Base-by-base conservation (phyloP, 192 early-diverging fungal genomes). In the Mortierella claussenii region DNA sequence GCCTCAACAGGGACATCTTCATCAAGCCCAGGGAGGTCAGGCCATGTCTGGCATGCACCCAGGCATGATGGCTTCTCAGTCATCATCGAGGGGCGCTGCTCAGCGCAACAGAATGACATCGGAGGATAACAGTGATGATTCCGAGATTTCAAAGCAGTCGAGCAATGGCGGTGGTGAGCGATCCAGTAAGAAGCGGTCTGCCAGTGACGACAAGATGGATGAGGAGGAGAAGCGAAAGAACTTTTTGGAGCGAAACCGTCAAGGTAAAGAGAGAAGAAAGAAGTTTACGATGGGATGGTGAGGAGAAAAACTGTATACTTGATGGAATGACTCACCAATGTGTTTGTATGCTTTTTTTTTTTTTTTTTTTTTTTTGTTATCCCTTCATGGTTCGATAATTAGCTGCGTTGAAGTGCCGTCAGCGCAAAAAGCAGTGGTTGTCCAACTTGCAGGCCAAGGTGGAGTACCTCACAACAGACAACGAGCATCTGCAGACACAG, bases 381-480 rank as follows among this genome's bases (percentile, higher is more conserved):
- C n/a, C 44, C 18, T 33, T 32, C 12, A 24, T 42, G 57, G 23
- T 36, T 21, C 67, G n/a, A 50, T 26, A 13, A 27, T n/a, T 73
- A 82, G 95, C 95, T 37, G 95, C 95, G 0, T 81, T 93, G 17
- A 96, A 97, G 83, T 97, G 95, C 67, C 87, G 95, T 24, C 94
- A 94, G 64, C 90, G 94, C 55, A 97, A 97, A 79, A 97, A 97
- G 81, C 86, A 93, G 71, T 95, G 94, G 94, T 83, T 97, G 26
- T 81, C 87, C 55, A 87, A 91, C 62, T 87, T 97, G 55, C 92
- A 97, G 65, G 79, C 68, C 26, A 86, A 86, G 55, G 84, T 88
- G 20, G 85, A 88, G 51, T 87, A 82, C 51, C 74, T 93, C 23
- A 75, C 89, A 2, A 82, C 68, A 15, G 91, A 93, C 33, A 92